phyloP scores from a whole-genome alignment of 441 rosid genomes.

The California macrophylla region DNA sequence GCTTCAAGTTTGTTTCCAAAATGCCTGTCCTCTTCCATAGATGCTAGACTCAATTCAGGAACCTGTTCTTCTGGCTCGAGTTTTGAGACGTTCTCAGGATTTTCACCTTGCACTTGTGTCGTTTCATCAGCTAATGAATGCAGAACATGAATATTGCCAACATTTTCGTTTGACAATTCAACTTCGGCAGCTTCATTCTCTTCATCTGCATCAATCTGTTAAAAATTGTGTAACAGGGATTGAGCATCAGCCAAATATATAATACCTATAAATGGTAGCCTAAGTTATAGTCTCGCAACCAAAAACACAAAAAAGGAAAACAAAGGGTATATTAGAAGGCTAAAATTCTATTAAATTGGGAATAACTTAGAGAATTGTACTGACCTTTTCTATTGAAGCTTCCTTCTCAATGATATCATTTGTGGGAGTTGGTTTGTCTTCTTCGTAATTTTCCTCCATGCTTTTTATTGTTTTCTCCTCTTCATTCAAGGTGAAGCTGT shows the following conservation, averaged over 20 bases:
- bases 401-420: neutral
- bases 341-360: neutral
- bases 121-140: conserved; percentile 16
- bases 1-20: conserved; percentile 19
- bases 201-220: conserved; percentile 18
- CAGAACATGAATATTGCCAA: conserved; percentile 13
- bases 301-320: neutral
- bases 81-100: conserved; percentile 11
- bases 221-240: conserved; percentile 18
- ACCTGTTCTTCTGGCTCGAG: conserved; percentile 21
- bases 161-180: conserved; percentile 15
- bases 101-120: conserved; percentile 6
- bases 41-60: conserved; percentile 19
- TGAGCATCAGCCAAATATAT: conserved; percentile 2
- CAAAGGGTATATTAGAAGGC: neutral
- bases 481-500: conserved; percentile 14
- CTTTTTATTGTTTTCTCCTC: conserved; percentile 13
- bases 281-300: neutral
- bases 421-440: conserved; percentile 11
- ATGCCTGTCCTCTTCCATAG: conserved; percentile 16
- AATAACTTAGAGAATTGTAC: neutral
- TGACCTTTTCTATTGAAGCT: conserved; percentile 7
- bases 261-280: neutral
- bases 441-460: conserved; percentile 12
- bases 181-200: conserved; percentile 14